These are phyloP conservation scores for Chionographis japonica DNA, from an alignment of 106 monocot species.

Conservation along the genomic window DNA sequence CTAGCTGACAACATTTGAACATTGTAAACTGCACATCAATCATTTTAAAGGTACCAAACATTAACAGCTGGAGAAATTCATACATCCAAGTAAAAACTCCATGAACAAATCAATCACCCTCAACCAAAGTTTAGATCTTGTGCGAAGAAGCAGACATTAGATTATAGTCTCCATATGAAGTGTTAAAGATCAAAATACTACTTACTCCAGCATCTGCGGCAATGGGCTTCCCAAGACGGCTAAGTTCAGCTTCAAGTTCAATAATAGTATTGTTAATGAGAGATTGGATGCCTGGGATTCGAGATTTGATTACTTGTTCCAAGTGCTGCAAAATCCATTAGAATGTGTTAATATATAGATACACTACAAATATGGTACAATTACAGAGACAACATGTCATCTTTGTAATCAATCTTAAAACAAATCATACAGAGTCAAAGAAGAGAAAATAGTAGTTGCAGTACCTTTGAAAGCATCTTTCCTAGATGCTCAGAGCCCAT, in stretches of 20 bases:
- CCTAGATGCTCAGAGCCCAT: conserved; percentile 87
- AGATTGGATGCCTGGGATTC: conserved; percentile 91
- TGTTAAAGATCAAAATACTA: not conserved
- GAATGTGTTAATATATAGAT: not conserved
- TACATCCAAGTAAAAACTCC: no score
- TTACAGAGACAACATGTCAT: no score
- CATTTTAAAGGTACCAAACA: no score
- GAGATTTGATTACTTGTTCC: conserved; percentile 90
- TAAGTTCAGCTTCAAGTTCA: conserved; percentile 86
- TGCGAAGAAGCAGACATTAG: not conserved
- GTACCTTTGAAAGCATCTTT: conserved; percentile 74
- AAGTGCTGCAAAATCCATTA: conserved; percentile 63
- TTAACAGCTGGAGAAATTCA: no score
- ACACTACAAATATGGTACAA: no score
- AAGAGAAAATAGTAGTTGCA: not conserved
- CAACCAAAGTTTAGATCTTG: not conserved
- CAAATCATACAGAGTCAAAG: not conserved
- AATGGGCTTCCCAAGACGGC: conserved; percentile 85
- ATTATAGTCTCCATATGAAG: no score
- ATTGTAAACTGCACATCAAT: no score
- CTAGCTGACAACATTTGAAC: no score
- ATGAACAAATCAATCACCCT: no score
- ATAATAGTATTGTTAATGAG: conserved; percentile 80
- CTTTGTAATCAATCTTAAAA: not conserved
- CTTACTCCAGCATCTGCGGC: conserved; percentile 94